phyloP scores from a whole-genome alignment of 2,329 filamentous ascomycete species.

The Stagonosporopsis cucurbitacearum region DNA sequence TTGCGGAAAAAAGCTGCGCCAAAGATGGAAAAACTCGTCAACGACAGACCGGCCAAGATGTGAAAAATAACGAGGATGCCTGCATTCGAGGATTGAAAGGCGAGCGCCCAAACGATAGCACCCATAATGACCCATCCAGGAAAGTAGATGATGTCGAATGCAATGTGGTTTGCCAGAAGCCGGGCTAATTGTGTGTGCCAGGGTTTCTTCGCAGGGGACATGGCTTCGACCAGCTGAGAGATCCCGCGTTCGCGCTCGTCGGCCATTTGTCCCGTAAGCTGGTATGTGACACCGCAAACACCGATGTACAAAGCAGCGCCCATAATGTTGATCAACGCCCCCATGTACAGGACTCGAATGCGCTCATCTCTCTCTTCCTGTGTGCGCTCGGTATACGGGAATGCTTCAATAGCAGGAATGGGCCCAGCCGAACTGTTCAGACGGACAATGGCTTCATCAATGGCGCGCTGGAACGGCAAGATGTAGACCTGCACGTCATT shows the following conservation, averaged over 20 bases:
- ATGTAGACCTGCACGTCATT: constrained; percentile 82
- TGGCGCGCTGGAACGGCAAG: constrained; percentile 77
- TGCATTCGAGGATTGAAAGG: constrained; percentile 53
- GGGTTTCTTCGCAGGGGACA: constrained; percentile 77
- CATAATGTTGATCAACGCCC: constrained; percentile 75
- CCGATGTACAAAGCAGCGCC: constrained; percentile 80
- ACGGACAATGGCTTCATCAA: constrained; percentile 74
- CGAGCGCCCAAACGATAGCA: constrained; percentile 69
- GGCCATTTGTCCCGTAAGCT: constrained; percentile 84
- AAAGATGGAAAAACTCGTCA: constrained; percentile 81
- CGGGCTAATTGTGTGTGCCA: constrained; percentile 82
- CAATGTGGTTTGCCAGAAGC: constrained; percentile 78
- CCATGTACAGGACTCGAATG: constrained; percentile 75
- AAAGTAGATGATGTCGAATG: constrained; percentile 79
- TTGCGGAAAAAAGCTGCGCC: constrained; percentile 85
- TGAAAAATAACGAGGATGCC: constrained; percentile 65
- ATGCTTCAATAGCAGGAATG: constrained; percentile 62
- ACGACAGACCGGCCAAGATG: constrained; percentile 74
- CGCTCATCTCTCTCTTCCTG: constrained; percentile 68
- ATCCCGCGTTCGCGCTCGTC: constrained; percentile 86
- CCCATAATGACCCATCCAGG: constrained; percentile 84
- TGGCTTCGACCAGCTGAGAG: constrained; percentile 86
- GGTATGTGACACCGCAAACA: constrained; percentile 82
- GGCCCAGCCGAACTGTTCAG: constrained; percentile 54
- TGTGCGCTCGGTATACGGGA: constrained; percentile 76